Conservation (phyloP, 1,284 basidiomycete genomes). For the Leccinum griseonigrum region DNA sequence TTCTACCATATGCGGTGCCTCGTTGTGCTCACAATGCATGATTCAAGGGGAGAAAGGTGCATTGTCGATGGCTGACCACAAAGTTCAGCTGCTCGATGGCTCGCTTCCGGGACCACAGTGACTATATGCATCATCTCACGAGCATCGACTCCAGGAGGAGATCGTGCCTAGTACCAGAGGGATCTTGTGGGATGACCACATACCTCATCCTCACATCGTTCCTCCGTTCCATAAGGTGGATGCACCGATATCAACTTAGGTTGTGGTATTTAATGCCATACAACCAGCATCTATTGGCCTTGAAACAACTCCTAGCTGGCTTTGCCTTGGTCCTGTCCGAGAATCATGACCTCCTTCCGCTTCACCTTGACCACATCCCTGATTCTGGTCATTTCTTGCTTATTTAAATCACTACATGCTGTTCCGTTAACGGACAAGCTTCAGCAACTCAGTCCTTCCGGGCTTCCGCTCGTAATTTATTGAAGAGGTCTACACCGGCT, state of each 20-base stretch:
- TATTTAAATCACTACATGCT: conserved; percentile 11
- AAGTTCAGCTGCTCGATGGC: not conserved
- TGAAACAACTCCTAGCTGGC: not conserved
- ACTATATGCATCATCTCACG: conserved; percentile 7
- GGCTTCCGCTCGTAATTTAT: conserved; percentile 10
- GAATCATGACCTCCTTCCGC: conserved; percentile 19
- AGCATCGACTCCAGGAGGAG: not conserved
- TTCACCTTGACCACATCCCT: conserved; percentile 6
- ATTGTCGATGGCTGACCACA: not conserved
- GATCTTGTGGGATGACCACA: conserved; percentile 6
- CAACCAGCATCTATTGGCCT: not conserved
- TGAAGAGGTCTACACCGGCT: conserved; percentile 16
- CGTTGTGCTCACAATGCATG: not conserved
- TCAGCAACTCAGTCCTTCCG: conserved; percentile 5
- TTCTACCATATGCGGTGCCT: conserved; percentile 2
- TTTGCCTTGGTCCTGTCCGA: not conserved
- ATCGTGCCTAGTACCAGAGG: not conserved
- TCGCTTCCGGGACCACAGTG: conserved; percentile 7
- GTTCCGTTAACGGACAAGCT: conserved; percentile 11
- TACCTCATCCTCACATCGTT: conserved; percentile 3
- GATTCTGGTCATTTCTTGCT: conserved; percentile 4
- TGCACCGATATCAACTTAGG: not conserved
- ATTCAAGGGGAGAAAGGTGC: not conserved
- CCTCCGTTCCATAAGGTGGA: conserved; percentile 8
- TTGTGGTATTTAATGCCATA: conserved; percentile 19